These are phyloP conservation scores for Ostreobium quekettii DNA, from an alignment of 139 green algal genomes.

Conservation along the genomic window DNA sequence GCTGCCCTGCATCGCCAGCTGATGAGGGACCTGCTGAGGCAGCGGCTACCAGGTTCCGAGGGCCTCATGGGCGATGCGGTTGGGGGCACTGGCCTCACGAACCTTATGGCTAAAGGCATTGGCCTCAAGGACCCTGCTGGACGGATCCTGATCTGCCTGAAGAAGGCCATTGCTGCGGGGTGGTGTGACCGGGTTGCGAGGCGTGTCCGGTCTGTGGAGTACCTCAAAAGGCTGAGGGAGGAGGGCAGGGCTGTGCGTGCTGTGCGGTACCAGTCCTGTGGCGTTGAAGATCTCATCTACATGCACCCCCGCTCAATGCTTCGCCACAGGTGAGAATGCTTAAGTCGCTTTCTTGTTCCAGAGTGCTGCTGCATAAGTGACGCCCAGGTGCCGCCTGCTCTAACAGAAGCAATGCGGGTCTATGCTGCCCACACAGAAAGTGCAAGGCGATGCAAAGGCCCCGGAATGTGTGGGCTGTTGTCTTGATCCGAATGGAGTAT, in stretches of 20 bases:
- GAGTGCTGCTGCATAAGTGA: no score
- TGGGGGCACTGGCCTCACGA: slow-evolving; percentile 2
- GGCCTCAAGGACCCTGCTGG: slow-evolving; percentile 10
- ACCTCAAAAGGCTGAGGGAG: slow-evolving; percentile 25
- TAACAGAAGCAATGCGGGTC: no score
- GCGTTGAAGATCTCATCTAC: slow-evolving; percentile 57
- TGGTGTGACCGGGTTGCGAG: slow-evolving; percentile 74
- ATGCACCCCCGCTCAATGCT: slow-evolving; percentile 73
- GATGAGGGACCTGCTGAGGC: slow-evolving; percentile 23
- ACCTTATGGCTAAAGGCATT: background rate
- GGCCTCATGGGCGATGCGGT: background rate
- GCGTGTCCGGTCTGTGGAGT: slow-evolving; percentile 36
- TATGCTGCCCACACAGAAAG: no score
- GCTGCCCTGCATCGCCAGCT: slow-evolving; percentile 58
- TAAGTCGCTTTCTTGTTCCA: no score
- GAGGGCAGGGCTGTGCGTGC: slow-evolving; percentile 24
- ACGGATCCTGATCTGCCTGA: slow-evolving; percentile 42
- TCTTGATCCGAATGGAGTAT: no score
- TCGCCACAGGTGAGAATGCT: no score
- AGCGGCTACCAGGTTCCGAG: background rate
- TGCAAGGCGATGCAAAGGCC: no score
- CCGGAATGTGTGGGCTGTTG: no score
- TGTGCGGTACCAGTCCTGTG: slow-evolving; percentile 49
- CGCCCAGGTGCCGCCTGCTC: no score
- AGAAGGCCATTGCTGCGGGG: slow-evolving; percentile 59